Base-by-base conservation (phyloP, 768 basidiomycete species). In the Saitozyma podzolica region DNA sequence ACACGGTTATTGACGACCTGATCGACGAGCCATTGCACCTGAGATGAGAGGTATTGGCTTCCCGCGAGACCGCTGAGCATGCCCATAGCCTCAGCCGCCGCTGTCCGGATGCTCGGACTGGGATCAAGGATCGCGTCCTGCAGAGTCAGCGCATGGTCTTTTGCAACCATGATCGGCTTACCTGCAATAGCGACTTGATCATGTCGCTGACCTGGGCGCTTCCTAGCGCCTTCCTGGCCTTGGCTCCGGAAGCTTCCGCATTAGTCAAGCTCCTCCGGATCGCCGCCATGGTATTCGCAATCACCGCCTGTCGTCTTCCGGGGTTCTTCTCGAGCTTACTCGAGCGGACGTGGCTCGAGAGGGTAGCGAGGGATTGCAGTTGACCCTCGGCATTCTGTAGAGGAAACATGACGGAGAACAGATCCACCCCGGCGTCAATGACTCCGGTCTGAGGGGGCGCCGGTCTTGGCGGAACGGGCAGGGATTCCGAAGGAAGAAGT, bases 1-100 rank as follows among this genome's bases (percentile, higher is more conserved):
- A 95, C 90, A 16, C 95, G 89, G 77, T 98, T 96, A 79, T 84
- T 91, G 59, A 98, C 92, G 20, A 98, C 89, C 71, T 92, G 89
- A 69, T 96, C 90, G 9, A 98, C 92, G 5, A 97, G 83, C 64
- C 86, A 86, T 78, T 96, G 96, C 64, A 92, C 88, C 78, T 94
- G 90, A 50, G 84, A 84, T 0, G 90, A 89, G 54, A 97, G 83
- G 82, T 93, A 95, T 48, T 84, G 85, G 8, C 88, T 91, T 6
- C 89, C 91, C 0, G 89, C 89, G 40, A 95, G 81, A 69, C 86
- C 89, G 8, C 91, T 89, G 8, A 98, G 81, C 14, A 91, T 87
- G 14, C 95, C 96, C 63, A 98, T 86, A 0, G 89, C 87, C 78
- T 96, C 92, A 66, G 92, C 93, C 43, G 88, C 87, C 0, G 88